Conservation (phyloP, 495 filamentous ascomycete species). For the Xylaria nigripes region DNA sequence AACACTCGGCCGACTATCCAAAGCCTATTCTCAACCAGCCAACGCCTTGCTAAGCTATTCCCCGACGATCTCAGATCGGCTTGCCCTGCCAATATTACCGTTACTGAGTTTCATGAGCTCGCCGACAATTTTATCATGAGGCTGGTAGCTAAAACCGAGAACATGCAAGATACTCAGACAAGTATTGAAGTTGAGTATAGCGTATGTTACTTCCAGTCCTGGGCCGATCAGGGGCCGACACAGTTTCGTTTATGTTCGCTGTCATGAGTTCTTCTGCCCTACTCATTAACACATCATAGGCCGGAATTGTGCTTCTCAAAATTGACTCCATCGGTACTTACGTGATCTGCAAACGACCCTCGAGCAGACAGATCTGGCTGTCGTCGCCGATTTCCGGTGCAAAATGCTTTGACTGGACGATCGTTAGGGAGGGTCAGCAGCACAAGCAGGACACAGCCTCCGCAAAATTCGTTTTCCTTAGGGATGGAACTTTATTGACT, state of each 20-base stretch:
- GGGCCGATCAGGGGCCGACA: slow-evolving; percentile 8
- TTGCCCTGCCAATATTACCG: slow-evolving; percentile 28
- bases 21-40: slow-evolving; percentile 14
- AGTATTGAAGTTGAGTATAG: slow-evolving; percentile 61
- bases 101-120: slow-evolving; percentile 38
- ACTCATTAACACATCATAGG: slow-evolving; percentile 37
- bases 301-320: slow-evolving; percentile 72
- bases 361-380: slow-evolving; percentile 96
- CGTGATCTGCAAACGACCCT: slow-evolving; percentile 94
- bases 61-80: slow-evolving; percentile 14
- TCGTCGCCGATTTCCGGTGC: slow-evolving; percentile 87
- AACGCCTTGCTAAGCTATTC: slow-evolving; percentile 16
- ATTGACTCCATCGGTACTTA: slow-evolving; percentile 63
- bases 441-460: slow-evolving; percentile 63
- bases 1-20: not conserved
- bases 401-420: slow-evolving; percentile 83
- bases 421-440: slow-evolving; percentile 58
- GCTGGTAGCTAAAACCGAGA: slow-evolving; percentile 57
- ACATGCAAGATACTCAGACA: slow-evolving; percentile 51
- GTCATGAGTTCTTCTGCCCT: not conserved
- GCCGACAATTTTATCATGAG: slow-evolving; percentile 47
- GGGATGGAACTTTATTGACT: slow-evolving; percentile 67
- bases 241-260: not conserved
- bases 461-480: slow-evolving; percentile 77
- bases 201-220: slow-evolving; percentile 37